These are phyloP conservation scores for Glycyrrhiza uralensis DNA, from an alignment of 306 rosid species.

Conservation along the genomic window DNA sequence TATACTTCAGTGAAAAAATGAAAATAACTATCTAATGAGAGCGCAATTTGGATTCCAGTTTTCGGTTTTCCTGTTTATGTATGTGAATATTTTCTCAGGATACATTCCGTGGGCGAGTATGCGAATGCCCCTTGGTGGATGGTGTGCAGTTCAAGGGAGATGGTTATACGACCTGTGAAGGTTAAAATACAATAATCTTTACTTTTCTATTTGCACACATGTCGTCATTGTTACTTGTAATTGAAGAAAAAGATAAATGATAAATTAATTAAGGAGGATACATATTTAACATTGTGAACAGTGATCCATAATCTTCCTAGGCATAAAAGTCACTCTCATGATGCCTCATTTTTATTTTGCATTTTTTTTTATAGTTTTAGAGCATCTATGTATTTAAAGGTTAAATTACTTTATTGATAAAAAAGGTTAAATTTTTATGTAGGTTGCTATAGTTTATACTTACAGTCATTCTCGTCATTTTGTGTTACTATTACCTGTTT, in stretches of 20 bases:
- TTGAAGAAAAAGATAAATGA: neutral
- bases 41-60: slow-evolving; percentile 5
- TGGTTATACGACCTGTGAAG: slow-evolving; percentile 88
- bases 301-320: neutral
- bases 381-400: neutral
- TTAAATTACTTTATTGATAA: neutral
- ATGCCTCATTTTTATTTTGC: neutral
- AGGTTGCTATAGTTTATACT: neutral
- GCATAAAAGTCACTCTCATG: neutral
- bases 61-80: neutral
- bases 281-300: neutral
- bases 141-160: slow-evolving; percentile 99
- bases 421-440: neutral
- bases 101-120: slow-evolving; percentile 97
- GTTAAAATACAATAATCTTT: slow-evolving; percentile 33
- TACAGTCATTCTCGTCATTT: neutral
- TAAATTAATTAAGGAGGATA: neutral
- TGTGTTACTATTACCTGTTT: neutral
- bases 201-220: neutral
- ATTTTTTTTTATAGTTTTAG: neutral
- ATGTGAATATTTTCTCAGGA: slow-evolving; percentile 54
- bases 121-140: slow-evolving; percentile 91
- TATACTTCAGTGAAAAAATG: slow-evolving; percentile 19
- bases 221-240: neutral
- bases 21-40: slow-evolving; percentile 8